phyloP scores from a whole-genome alignment of 2,329 filamentous ascomycete species.

The Ceratocystis huliohia region DNA sequence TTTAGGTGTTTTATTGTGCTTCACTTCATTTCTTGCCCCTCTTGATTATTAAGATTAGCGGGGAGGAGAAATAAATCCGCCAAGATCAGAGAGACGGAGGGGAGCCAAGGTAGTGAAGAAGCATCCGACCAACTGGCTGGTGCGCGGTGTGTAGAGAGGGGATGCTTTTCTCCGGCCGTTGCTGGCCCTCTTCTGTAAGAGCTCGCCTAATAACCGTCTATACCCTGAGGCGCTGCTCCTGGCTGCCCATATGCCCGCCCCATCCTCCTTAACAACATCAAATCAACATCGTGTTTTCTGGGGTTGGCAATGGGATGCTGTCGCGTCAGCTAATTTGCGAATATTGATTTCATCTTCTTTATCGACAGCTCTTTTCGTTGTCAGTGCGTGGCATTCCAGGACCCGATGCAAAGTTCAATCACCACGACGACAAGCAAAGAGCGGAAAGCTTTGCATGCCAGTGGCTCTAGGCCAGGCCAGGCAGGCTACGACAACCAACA shows the following conservation, averaged over 20 bases:
- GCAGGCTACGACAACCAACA: background rate
- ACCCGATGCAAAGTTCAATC: background rate
- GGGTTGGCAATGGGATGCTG: background rate
- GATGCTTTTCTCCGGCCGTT: too few relatives aligned
- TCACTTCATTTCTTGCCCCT: background rate
- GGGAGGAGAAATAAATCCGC: constrained; percentile 6
- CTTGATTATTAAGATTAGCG: background rate
- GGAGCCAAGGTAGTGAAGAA: background rate
- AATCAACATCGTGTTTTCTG: background rate
- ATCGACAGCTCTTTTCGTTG: background rate
- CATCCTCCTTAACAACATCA: background rate
- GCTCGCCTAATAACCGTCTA: too few relatives aligned
- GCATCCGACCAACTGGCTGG: background rate
- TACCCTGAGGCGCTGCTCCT: too few relatives aligned
- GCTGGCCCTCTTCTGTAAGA: too few relatives aligned
- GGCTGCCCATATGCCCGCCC: background rate
- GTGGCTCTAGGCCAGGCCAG: background rate
- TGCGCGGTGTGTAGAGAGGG: too few relatives aligned
- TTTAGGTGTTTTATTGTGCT: background rate
- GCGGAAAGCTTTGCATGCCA: background rate
- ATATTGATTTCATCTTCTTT: background rate
- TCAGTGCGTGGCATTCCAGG: constrained; percentile 1
- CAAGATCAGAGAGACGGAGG: background rate
- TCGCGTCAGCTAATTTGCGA: background rate
- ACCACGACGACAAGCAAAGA: background rate